A percentile compares a stretch with the other conserved stretches of the same genome.
Conservation (phyloP, 2,329 filamentous ascomycete species). For the Trichoderma cornu-damae region DNA sequence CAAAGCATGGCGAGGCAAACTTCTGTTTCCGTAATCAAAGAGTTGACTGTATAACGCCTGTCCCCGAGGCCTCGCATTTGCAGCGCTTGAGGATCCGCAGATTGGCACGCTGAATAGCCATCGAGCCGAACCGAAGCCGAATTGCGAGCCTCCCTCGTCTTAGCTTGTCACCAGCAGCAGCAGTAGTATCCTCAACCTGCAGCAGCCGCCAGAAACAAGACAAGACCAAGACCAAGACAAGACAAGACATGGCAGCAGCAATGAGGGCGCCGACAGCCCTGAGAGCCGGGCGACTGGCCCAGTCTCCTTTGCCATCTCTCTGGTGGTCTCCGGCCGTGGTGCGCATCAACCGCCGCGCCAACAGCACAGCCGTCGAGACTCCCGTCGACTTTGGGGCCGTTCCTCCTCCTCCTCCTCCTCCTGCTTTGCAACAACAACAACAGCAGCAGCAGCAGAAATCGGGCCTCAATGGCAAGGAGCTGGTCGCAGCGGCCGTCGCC, state of each 20-base stretch:
- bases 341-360: slow-evolving; percentile 5
- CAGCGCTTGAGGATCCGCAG: background rate
- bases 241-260: background rate
- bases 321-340: slow-evolving; percentile 1
- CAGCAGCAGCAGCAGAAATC: slow-evolving; percentile 12
- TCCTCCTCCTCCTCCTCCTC: slow-evolving; percentile 14
- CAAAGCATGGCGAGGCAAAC: too few species aligned
- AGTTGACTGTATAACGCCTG: too few species aligned
- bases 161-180: background rate
- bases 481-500: slow-evolving; percentile 50
- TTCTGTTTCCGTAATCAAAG: too few species aligned
- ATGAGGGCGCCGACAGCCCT: slow-evolving; percentile 6
- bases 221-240: background rate
- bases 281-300: slow-evolving; percentile 10
- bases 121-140: background rate
- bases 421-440: too few species aligned
- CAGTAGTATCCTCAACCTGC: too few species aligned
- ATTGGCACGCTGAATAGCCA: background rate
- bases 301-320: background rate
- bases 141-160: background rate
- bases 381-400: slow-evolving; percentile 10
- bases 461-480: slow-evolving; percentile 26
- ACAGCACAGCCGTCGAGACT: slow-evolving; percentile 18
- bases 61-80: too few species aligned
- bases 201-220: background rate